Percentiles rank a stretch among this genome's conserved stretches.
These are phyloP conservation scores for Scheffersomyces stambukii DNA, from an alignment of 1,139 yeast species.

Conservation along the genomic window DNA sequence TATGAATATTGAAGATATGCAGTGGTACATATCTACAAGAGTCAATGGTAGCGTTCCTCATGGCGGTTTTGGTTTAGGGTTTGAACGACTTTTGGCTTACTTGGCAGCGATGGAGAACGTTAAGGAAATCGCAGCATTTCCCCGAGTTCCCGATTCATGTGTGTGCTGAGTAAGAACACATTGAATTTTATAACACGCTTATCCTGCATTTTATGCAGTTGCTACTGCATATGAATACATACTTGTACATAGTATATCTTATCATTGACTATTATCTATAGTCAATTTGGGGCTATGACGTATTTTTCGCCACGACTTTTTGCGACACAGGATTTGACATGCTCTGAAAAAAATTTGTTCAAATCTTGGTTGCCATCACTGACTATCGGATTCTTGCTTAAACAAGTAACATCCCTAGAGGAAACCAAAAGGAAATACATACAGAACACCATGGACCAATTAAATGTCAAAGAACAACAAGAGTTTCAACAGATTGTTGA, in stretches of 20 bases:
- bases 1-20: conserved; percentile 58
- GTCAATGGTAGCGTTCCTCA: conserved; percentile 83
- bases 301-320: no score
- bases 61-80: conserved; percentile 97
- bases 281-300: no score
- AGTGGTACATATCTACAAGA: conserved; percentile 79
- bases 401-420: no score
- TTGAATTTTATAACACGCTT: no score
- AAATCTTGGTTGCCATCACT: conserved; percentile 3
- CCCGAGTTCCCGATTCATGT: conserved; percentile 42
- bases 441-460: conserved; percentile 55
- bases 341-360: conserved; percentile 7
- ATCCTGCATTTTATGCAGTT: no score
- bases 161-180: conserved; percentile 20
- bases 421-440: conserved; percentile 1
- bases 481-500: conserved; percentile 93
- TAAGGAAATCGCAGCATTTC: conserved; percentile 84
- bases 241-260: not conserved
- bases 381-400: no score
- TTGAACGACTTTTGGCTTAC: conserved; percentile 78
- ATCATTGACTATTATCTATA: not conserved
- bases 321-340: no score
- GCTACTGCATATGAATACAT: not conserved
- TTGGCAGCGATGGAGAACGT: conserved; percentile 71
- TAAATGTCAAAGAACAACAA: conserved; percentile 91